Evolutionary conservation across 768 basidiomycete species (phyloP).

Genomic region (Boletus reticulatus): DNA sequence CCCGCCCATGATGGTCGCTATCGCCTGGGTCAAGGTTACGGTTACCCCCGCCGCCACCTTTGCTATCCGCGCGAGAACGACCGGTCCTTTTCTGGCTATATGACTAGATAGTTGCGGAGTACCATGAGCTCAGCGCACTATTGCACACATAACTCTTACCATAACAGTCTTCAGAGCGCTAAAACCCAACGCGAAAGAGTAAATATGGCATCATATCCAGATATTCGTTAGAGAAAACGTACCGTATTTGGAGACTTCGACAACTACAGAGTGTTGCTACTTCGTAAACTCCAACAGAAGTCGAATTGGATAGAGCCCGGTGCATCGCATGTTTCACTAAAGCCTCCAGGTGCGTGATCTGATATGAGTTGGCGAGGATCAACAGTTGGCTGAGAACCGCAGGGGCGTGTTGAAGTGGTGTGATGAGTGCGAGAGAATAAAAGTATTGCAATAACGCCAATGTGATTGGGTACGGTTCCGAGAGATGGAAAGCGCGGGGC

Average conservation of each 20-base stretch:
- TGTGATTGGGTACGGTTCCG: constrained; percentile 87
- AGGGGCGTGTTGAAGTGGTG: constrained; percentile 88
- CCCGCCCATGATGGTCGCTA: constrained; percentile 36
- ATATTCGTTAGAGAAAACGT: constrained; percentile 28
- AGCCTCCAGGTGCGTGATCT: constrained; percentile 67
- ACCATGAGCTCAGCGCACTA: constrained; percentile 13
- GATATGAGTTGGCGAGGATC: constrained; percentile 80
- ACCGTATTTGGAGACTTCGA: constrained; percentile 88
- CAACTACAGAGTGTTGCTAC: constrained; percentile 91
- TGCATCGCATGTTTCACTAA: constrained; percentile 97
- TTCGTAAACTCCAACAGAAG: constrained; percentile 91
- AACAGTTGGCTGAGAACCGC: constrained; percentile 87
- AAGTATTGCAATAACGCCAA: constrained; percentile 92
- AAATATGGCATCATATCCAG: constrained; percentile 12
- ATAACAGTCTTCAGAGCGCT: constrained; percentile 83
- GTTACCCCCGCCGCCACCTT: constrained; percentile 42
- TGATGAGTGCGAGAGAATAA: constrained; percentile 82
- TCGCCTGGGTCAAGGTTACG: constrained; percentile 35
- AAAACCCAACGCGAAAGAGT: constrained; percentile 4
- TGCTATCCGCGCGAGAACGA: constrained; percentile 50
- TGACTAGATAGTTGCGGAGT: constrained; percentile 43
- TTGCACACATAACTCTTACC: constrained; percentile 42
- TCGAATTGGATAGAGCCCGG: constrained; percentile 75
- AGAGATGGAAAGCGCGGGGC: constrained; percentile 74
- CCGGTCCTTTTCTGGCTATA: constrained; percentile 71